These are phyloP conservation scores for Cyclostephanos invisitatus DNA, from an alignment of 108 stramenopile species.

Conservation along the genomic window DNA sequence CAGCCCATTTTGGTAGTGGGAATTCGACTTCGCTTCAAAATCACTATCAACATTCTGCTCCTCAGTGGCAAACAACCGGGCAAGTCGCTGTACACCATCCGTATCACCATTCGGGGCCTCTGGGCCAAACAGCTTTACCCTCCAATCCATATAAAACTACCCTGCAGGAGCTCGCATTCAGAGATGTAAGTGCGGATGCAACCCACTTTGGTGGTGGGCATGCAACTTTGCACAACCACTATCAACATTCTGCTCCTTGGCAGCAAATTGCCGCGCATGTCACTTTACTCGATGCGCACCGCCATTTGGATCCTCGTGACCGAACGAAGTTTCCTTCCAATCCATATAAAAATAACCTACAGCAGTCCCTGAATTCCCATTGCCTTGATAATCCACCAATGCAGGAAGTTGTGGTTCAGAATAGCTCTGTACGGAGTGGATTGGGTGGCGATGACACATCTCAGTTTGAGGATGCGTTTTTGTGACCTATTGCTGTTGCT, in stretches of 20 bases:
- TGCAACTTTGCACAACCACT: conserved; percentile 2
- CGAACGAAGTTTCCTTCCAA: background rate
- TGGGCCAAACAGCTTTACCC: background rate
- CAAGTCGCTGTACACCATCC: too few species aligned
- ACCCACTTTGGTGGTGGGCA: background rate
- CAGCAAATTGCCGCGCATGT: background rate
- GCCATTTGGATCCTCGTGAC: background rate
- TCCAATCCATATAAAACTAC: background rate
- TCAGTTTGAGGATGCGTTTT: conserved; percentile 45
- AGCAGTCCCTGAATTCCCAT: conserved; percentile 8
- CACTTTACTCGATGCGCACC: background rate
- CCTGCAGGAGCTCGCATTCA: background rate
- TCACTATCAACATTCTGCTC: background rate
- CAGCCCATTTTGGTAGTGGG: background rate
- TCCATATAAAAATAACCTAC: conserved; percentile 5
- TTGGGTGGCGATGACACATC: conserved; percentile 20
- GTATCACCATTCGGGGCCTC: background rate
- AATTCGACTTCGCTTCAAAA: background rate
- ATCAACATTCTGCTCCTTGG: background rate
- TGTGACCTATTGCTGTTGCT: conserved; percentile 14
- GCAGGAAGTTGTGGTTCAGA: conserved; percentile 28
- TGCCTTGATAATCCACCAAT: conserved; percentile 11
- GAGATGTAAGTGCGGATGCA: background rate
- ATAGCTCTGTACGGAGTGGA: conserved; percentile 3
- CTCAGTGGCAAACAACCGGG: background rate